Conservation (phyloP, 83 land plant genomes). For the Picea abies region DNA sequence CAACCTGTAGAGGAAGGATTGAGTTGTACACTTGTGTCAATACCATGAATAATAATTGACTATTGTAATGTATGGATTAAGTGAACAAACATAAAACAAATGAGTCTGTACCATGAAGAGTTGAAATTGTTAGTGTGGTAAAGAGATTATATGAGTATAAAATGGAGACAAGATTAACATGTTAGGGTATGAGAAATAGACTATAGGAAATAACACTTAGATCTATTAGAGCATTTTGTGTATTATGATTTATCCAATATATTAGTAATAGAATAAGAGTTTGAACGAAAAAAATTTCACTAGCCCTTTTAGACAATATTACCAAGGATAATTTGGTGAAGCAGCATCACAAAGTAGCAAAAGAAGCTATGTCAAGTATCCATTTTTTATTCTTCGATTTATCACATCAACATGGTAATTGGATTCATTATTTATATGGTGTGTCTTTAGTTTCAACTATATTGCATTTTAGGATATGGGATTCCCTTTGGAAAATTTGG, state of each 20-base stretch:
- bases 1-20: too few relatives aligned
- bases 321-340: slow-evolving; percentile 83
- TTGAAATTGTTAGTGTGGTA: too few relatives aligned
- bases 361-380: slow-evolving; percentile 74
- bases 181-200: neutral
- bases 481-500: neutral
- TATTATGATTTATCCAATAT: neutral
- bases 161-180: neutral
- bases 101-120: too few relatives aligned
- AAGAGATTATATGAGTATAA: neutral
- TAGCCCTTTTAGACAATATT: slow-evolving; percentile 60
- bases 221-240: neutral
- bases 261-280: neutral
- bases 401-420: neutral
- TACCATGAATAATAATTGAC: too few relatives aligned
- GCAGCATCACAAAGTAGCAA: slow-evolving; percentile 87
- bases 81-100: too few relatives aligned
- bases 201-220: neutral
- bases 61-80: too few relatives aligned
- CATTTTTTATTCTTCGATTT: neutral
- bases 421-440: neutral
- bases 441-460: neutral
- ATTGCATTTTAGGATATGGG: neutral
- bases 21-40: too few relatives aligned
- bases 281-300: slow-evolving; percentile 66